These are phyloP conservation scores for Globisporangium camurandrum DNA, from an alignment of 352 stramenopile species.

Conservation along the genomic window DNA sequence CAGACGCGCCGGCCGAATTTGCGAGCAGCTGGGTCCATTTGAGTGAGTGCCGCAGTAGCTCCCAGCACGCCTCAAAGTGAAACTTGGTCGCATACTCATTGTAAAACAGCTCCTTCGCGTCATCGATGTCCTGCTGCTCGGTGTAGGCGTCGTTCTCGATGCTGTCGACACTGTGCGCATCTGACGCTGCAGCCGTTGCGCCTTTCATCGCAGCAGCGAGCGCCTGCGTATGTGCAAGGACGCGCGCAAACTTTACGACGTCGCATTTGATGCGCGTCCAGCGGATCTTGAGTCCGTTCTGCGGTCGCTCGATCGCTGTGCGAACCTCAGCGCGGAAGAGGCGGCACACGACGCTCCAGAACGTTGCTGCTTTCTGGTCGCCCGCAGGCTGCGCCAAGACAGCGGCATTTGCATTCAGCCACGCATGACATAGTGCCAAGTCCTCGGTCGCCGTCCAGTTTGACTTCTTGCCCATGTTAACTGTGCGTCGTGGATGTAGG, in stretches of 20 bases:
- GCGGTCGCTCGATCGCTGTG: constrained; percentile 46
- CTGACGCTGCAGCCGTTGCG: background rate
- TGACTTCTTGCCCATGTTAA: constrained; percentile 79
- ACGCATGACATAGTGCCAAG: constrained; percentile 59
- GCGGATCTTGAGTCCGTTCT: constrained; percentile 73
- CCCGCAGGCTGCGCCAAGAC: constrained; percentile 20
- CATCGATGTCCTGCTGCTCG: constrained; percentile 49
- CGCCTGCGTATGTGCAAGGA: constrained; percentile 32
- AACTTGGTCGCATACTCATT: constrained; percentile 54
- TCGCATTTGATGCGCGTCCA: constrained; percentile 79
- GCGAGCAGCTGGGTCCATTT: constrained; percentile 61
- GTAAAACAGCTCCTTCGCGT: constrained; percentile 40
- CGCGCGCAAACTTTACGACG: constrained; percentile 59
- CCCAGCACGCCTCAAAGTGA: constrained; percentile 62
- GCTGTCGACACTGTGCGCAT: background rate
- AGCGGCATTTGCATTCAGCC: constrained; percentile 47
- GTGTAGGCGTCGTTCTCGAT: constrained; percentile 12
- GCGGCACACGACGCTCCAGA: constrained; percentile 57
- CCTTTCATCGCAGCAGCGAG: constrained; percentile 2
- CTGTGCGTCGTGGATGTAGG: too few relatives aligned
- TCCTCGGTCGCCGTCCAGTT: constrained; percentile 65
- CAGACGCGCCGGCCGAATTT: constrained; percentile 23
- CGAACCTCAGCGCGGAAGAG: constrained; percentile 62
- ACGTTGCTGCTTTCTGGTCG: constrained; percentile 49
- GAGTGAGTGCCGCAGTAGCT: constrained; percentile 47